Percentiles rank a stretch among this genome's conserved stretches.
Conservation (phyloP, 495 filamentous ascomycete genomes). For the Aspergillus egyptiacus region DNA sequence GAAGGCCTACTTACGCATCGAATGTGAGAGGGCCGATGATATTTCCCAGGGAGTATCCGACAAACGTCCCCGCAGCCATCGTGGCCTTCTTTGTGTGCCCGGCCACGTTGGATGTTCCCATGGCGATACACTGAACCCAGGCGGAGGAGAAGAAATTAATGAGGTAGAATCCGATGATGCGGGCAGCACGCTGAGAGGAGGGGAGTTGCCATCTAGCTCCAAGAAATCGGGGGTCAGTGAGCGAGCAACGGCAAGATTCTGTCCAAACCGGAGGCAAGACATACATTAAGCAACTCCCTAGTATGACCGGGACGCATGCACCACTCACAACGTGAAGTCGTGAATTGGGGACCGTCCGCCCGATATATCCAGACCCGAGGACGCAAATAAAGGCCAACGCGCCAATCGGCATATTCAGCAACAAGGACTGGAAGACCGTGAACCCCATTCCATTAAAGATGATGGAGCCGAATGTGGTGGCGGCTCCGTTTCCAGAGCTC, state of each 20-base stretch:
- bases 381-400: constrained; percentile 5
- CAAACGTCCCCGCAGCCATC: constrained; percentile 6
- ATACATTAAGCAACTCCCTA: constrained; percentile 10
- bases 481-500: constrained; percentile 1
- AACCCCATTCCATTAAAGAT: constrained; percentile 13
- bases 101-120: constrained; percentile 5
- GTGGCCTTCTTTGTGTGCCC: constrained; percentile 10
- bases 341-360: constrained; percentile 4
- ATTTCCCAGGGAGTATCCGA: constrained; percentile 7
- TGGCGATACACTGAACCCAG: constrained; percentile 11
- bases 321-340: constrained; percentile 5
- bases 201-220: constrained; percentile 13
- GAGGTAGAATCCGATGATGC: constrained; percentile 10
- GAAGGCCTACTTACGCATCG: constrained; percentile 2
- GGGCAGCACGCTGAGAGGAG: neutral
- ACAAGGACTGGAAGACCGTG: constrained; percentile 2
- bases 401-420: constrained; percentile 11
- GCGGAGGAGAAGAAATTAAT: constrained; percentile 12
- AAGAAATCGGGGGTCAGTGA: neutral
- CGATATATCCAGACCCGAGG: constrained; percentile 9
- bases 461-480: constrained; percentile 9
- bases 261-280: neutral
- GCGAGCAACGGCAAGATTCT: too few species aligned
- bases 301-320: constrained; percentile 7
- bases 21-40: constrained; percentile 10